A percentile compares a stretch with the other conserved stretches of the same genome.
phyloP scores from a whole-genome alignment of 192 early-diverging fungal genomes.

The Geranomyces variabilis region DNA sequence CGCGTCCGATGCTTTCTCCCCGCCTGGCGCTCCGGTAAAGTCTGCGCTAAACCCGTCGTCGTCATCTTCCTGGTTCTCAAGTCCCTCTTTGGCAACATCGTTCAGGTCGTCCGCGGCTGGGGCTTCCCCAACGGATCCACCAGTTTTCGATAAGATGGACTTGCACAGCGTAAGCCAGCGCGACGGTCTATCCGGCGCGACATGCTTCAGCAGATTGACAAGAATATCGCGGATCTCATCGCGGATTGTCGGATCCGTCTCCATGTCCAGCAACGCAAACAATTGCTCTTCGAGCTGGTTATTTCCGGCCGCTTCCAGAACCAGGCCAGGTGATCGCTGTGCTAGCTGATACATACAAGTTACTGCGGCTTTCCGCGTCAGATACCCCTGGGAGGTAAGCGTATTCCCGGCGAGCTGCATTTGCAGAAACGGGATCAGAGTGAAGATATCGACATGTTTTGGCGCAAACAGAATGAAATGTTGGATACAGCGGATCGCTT shows the following conservation, averaged over 20 bases:
- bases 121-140: slow-evolving; percentile 20
- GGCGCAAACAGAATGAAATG: slow-evolving; percentile 90
- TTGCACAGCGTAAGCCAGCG: slow-evolving; percentile 83
- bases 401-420: slow-evolving; percentile 57
- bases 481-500: slow-evolving; percentile 84
- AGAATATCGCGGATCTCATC: slow-evolving; percentile 61
- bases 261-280: slow-evolving; percentile 78
- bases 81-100: slow-evolving; percentile 11
- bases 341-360: slow-evolving; percentile 87
- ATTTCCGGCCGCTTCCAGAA: slow-evolving; percentile 66
- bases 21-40: slow-evolving; percentile 38
- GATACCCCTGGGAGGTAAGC: slow-evolving; percentile 47
- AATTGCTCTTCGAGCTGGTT: slow-evolving; percentile 73
- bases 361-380: slow-evolving; percentile 73
- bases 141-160: slow-evolving; percentile 72
- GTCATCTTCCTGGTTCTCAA: slow-evolving; percentile 32
- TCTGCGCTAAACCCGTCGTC: slow-evolving; percentile 53
- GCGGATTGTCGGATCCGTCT: slow-evolving; percentile 64
- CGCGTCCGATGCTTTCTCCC: slow-evolving; percentile 18
- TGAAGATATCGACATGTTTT: slow-evolving; percentile 66
- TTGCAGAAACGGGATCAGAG: slow-evolving; percentile 77
- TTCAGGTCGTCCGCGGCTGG: slow-evolving; percentile 19
- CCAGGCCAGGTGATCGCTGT: slow-evolving; percentile 71
- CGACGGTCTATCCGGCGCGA: slow-evolving; percentile 68
- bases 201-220: slow-evolving; percentile 38